Evolutionary conservation across 1,284 basidiomycete genomes (phyloP).

Genomic region (Lentinus polychrous): DNA sequence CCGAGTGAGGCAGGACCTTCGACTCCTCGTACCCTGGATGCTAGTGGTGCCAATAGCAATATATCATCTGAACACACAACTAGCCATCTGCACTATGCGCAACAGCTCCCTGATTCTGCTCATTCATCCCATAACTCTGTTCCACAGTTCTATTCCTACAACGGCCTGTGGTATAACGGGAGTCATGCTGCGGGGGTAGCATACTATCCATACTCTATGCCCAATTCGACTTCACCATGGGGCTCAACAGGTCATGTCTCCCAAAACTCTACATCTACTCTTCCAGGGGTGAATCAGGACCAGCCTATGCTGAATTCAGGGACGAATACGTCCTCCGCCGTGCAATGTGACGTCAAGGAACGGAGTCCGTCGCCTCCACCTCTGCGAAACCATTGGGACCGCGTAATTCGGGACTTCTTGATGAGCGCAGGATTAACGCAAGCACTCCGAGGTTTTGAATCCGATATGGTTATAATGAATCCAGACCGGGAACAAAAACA

Average conservation of each 20-base stretch:
- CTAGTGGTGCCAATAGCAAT: not conserved
- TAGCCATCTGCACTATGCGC: too few relatives aligned
- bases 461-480: slow-evolving; percentile 66
- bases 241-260: not conserved
- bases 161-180: too few relatives aligned
- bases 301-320: too few relatives aligned
- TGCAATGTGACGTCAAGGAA: not conserved
- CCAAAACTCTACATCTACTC: not conserved
- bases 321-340: slow-evolving; percentile 12
- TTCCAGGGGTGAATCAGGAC: too few relatives aligned
- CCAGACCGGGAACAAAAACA: slow-evolving; percentile 52
- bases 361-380: slow-evolving; percentile 30
- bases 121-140: too few relatives aligned
- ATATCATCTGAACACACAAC: too few relatives aligned
- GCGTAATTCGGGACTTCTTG: slow-evolving; percentile 48
- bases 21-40: not conserved
- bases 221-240: too few relatives aligned
- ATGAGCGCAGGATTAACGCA: slow-evolving; percentile 51
- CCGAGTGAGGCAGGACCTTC: slow-evolving; percentile 1
- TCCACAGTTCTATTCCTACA: too few relatives aligned
- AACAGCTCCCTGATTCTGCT: too few relatives aligned
- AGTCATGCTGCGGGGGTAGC: too few relatives aligned
- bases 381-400: slow-evolving; percentile 56
- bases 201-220: too few relatives aligned
- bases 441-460: slow-evolving; percentile 55